Evolutionary conservation across 129 eudicot genomes (phyloP).

Genomic region (Centella asiatica): DNA sequence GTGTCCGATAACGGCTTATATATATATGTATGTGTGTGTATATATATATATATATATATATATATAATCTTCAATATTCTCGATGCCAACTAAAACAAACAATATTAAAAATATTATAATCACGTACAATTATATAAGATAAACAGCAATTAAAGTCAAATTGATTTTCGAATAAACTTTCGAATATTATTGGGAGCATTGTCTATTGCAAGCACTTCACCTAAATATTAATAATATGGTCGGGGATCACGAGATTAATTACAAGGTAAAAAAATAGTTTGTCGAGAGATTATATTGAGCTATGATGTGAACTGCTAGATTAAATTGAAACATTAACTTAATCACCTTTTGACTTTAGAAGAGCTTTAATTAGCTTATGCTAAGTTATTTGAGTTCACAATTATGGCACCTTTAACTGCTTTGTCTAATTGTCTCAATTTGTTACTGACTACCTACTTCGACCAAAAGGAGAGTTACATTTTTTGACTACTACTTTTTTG

Average conservation of each 20-base stretch:
- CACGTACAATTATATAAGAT: background rate
- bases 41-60: too few species aligned
- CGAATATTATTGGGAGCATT: background rate
- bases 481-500: too few species aligned
- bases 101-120: background rate
- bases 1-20: too few species aligned
- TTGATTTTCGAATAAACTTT: background rate
- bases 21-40: too few species aligned
- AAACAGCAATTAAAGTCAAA: background rate
- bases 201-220: background rate
- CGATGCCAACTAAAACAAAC: background rate
- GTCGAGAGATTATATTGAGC: background rate
- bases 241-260: constrained; percentile 2
- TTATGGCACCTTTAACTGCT: too few species aligned
- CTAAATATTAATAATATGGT: background rate
- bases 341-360: background rate
- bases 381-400: too few species aligned
- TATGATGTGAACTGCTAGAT: background rate
- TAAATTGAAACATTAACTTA: background rate
- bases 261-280: background rate
- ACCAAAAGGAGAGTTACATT: too few species aligned
- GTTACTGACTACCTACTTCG: too few species aligned
- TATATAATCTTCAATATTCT: background rate
- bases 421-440: too few species aligned
- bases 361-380: too few species aligned